These are phyloP conservation scores for Stagonosporopsis vannaccii DNA, from an alignment of 2,329 filamentous ascomycete species.

Conservation along the genomic window DNA sequence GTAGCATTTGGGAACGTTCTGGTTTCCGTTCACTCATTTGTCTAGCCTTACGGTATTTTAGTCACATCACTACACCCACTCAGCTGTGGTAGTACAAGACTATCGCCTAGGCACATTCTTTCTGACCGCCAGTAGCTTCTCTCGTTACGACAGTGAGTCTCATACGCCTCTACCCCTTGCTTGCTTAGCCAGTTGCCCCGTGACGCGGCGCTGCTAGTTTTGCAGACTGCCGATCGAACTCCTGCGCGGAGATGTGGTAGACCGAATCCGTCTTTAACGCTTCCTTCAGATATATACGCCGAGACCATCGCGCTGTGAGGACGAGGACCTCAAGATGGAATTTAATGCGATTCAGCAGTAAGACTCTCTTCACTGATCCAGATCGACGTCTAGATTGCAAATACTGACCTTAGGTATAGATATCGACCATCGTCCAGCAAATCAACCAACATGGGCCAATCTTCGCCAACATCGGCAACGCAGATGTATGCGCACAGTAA, in stretches of 20 bases:
- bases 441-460: constrained; percentile 42
- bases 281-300: constrained; percentile 26
- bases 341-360: constrained; percentile 53
- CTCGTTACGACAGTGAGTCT: constrained; percentile 35
- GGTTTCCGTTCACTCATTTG: constrained; percentile 52
- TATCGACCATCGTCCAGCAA: constrained; percentile 47
- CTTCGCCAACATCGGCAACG: constrained; percentile 36
- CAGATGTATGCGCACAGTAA: constrained; percentile 49
- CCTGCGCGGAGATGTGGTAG: constrained; percentile 24
- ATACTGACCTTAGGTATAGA: constrained; percentile 43
- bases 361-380: constrained; percentile 25
- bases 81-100: constrained; percentile 42
- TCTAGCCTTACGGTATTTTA: constrained; percentile 33
- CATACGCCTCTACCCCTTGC: constrained; percentile 37
- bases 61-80: constrained; percentile 31
- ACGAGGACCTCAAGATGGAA: constrained; percentile 49
- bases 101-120: constrained; percentile 48
- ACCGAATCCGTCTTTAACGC: constrained; percentile 39
- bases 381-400: not conserved
- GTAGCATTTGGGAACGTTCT: constrained; percentile 44
- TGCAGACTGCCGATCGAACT: constrained; percentile 31
- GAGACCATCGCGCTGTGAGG: constrained; percentile 36
- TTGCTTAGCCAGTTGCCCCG: constrained; percentile 23
- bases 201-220: constrained; percentile 26
- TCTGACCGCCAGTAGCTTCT: constrained; percentile 23